phyloP scores from a whole-genome alignment of 108 stramenopile genomes.

The Epithemia pelagica region DNA sequence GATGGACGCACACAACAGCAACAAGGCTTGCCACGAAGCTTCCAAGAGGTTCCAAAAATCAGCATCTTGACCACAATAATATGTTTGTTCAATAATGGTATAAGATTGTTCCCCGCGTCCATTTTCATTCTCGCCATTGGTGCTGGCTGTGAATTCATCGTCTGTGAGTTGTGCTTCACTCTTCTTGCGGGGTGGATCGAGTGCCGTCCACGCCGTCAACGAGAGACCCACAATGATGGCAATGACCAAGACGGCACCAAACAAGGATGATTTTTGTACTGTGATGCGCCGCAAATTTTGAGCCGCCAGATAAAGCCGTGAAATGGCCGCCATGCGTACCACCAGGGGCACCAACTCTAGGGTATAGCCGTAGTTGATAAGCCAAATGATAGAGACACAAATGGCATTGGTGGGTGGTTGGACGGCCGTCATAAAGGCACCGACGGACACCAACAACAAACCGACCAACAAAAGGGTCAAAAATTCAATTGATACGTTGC shows the following conservation, averaged over 20 bases:
- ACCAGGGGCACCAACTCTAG: slow-evolving; percentile 29
- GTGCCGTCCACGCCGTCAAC: slow-evolving; percentile 19
- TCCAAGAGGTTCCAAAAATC: slow-evolving; percentile 5
- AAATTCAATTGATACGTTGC: slow-evolving; percentile 16
- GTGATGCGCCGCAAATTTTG: slow-evolving; percentile 22
- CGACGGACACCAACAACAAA: slow-evolving; percentile 18
- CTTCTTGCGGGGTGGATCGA: slow-evolving; percentile 14
- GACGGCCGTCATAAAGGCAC: slow-evolving; percentile 19
- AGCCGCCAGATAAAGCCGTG: slow-evolving; percentile 14
- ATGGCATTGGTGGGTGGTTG: slow-evolving; percentile 9
- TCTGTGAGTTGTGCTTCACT: slow-evolving; percentile 3
- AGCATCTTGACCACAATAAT: neutral
- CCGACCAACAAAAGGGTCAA: slow-evolving; percentile 23
- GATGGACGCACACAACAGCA: slow-evolving; percentile 17
- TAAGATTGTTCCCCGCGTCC: too few species aligned
- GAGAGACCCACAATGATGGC: slow-evolving; percentile 9
- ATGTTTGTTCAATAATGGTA: slow-evolving; percentile 3
- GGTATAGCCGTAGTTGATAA: slow-evolving; percentile 29
- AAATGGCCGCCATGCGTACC: slow-evolving; percentile 32
- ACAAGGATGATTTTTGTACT: slow-evolving; percentile 14
- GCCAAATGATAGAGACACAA: slow-evolving; percentile 28
- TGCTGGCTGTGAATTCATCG: too few species aligned
- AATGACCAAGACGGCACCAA: slow-evolving; percentile 12
- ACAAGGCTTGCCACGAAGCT: slow-evolving; percentile 15
- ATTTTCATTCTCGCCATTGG: too few species aligned